These are phyloP conservation scores for Sequoiadendron giganteum DNA, from an alignment of 75 land plant genomes.

Conservation along the genomic window DNA sequence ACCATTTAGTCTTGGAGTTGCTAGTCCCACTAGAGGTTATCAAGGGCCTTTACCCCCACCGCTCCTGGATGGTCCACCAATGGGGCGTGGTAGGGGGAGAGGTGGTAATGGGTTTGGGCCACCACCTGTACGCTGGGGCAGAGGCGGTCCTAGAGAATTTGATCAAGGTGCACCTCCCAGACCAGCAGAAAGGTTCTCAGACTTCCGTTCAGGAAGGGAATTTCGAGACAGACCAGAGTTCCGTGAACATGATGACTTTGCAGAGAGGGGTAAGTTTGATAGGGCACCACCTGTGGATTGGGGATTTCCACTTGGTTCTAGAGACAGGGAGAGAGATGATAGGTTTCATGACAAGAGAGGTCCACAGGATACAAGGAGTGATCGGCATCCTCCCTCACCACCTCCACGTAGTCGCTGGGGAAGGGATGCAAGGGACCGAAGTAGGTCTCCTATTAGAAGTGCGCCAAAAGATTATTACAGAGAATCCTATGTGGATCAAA, in stretches of 20 bases:
- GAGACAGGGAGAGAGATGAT: constrained; percentile 53
- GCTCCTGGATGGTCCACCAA: constrained; percentile 44
- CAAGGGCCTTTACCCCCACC: constrained; percentile 35
- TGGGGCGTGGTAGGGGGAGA: constrained; percentile 48
- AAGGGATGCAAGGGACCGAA: constrained; percentile 56
- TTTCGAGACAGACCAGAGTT: constrained; percentile 36
- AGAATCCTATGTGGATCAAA: neutral
- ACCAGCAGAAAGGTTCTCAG: constrained; percentile 49
- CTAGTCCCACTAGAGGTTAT: constrained; percentile 18
- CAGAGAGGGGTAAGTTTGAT: constrained; percentile 49
- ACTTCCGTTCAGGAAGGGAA: constrained; percentile 44
- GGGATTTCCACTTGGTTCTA: constrained; percentile 24
- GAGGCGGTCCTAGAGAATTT: constrained; percentile 60
- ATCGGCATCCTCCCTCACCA: constrained; percentile 38
- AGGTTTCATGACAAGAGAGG: constrained; percentile 49
- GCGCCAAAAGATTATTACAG: constrained; percentile 19
- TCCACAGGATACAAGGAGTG: constrained; percentile 17
- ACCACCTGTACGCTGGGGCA: constrained; percentile 61
- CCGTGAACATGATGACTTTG: constrained; percentile 35
- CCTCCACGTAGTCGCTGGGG: constrained; percentile 41
- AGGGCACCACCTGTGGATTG: constrained; percentile 43
- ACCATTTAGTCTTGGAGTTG: constrained; percentile 30
- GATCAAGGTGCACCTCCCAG: constrained; percentile 16
- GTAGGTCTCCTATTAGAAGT: constrained; percentile 67
- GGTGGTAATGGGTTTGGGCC: constrained; percentile 43